Conservation (phyloP, 1,139 yeast species). For the Blastobotrys persicus region DNA sequence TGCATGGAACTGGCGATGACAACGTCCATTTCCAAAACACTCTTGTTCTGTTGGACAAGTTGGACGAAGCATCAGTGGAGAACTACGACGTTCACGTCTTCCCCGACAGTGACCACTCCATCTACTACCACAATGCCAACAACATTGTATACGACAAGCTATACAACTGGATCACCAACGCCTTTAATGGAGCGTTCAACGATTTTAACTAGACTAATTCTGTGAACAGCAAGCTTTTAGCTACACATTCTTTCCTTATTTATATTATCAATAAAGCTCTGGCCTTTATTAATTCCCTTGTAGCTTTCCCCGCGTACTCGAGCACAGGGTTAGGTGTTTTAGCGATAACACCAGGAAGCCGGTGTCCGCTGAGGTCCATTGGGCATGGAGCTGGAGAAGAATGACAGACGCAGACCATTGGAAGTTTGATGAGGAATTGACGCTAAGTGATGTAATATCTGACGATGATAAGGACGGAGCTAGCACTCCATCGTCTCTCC, state of each 20-base stretch:
- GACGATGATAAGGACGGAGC: constrained; percentile 8
- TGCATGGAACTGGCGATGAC: constrained; percentile 98
- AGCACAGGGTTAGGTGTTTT: no score
- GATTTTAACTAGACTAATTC: constrained; percentile 6
- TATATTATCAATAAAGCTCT: no score
- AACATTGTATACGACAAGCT: constrained; percentile 72
- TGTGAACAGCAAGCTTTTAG: no score
- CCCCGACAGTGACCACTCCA: constrained; percentile 92
- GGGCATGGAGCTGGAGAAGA: not conserved
- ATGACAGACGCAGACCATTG: not conserved
- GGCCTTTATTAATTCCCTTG: no score
- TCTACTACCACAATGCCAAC: constrained; percentile 75
- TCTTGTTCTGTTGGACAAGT: constrained; percentile 64
- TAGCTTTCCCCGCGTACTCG: no score
- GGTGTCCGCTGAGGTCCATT: no score
- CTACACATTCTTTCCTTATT: no score
- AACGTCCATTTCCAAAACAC: constrained; percentile 94
- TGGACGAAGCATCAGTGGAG: constrained; percentile 60
- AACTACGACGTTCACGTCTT: constrained; percentile 88
- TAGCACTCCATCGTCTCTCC: not conserved
- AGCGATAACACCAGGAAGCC: no score
- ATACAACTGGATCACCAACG: constrained; percentile 65
- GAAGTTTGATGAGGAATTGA: constrained; percentile 4
- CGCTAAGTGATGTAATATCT: constrained; percentile 5
- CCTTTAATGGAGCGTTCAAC: constrained; percentile 57